Evolutionary conservation across 1,139 yeast genomes (phyloP).

Genomic region (Arxiozyma bovina): DNA sequence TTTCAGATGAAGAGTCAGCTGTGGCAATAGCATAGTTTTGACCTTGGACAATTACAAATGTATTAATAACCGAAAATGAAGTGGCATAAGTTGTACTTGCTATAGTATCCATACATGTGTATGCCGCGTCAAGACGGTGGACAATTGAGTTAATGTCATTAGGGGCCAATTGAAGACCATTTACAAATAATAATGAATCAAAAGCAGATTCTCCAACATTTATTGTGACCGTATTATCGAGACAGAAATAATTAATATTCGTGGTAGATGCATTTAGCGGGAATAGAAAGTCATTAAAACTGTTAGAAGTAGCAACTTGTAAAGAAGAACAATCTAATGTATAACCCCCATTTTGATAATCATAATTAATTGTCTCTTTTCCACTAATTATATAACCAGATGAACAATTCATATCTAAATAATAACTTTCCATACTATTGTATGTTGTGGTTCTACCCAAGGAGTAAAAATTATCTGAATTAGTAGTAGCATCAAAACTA

Average conservation of each 20-base stretch:
- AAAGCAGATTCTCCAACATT: slow-evolving; percentile 16
- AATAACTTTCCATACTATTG: slow-evolving; percentile 28
- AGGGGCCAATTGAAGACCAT: slow-evolving; percentile 23
- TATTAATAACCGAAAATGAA: slow-evolving; percentile 16
- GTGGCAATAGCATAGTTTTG: slow-evolving; percentile 2
- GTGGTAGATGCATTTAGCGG: slow-evolving; percentile 19
- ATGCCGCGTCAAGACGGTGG: slow-evolving; percentile 19
- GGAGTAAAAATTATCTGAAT: slow-evolving; percentile 17
- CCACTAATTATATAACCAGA: slow-evolving; percentile 27
- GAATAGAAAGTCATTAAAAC: slow-evolving; percentile 30
- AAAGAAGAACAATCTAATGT: slow-evolving; percentile 26
- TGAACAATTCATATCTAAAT: slow-evolving; percentile 29
- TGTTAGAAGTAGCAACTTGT: slow-evolving; percentile 23
- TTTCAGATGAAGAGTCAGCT: slow-evolving; percentile 8
- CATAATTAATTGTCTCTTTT: slow-evolving; percentile 20
- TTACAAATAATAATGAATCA: slow-evolving; percentile 23
- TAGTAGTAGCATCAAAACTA: slow-evolving; percentile 19
- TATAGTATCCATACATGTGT: slow-evolving; percentile 25
- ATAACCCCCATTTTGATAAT: slow-evolving; percentile 15
- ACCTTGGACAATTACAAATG: slow-evolving; percentile 11
- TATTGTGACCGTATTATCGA: slow-evolving; percentile 16
- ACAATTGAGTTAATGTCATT: slow-evolving; percentile 17
- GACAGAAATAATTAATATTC: slow-evolving; percentile 18
- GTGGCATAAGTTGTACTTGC: slow-evolving; percentile 23
- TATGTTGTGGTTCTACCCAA: slow-evolving; percentile 29